A percentile compares a stretch with the other conserved stretches of the same genome.
phyloP scores from a whole-genome alignment of 306 rosid species.

The Cucurbita maxima region DNA sequence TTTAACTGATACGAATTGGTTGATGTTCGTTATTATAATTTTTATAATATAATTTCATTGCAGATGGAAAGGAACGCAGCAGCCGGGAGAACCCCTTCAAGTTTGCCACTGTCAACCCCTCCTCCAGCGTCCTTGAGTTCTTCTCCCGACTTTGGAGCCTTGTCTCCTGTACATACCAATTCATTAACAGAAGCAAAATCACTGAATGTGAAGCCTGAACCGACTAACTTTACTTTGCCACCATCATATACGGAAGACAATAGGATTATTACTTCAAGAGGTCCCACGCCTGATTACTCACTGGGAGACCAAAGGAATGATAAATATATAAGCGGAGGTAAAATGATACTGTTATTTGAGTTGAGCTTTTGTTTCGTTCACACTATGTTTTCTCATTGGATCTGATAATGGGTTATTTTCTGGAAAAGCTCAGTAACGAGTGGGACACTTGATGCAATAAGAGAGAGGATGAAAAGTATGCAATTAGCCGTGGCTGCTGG shows the following conservation, averaged over 20 bases:
- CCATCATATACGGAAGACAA: constrained; percentile 75
- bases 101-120: constrained; percentile 87
- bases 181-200: constrained; percentile 53
- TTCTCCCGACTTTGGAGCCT: constrained; percentile 81
- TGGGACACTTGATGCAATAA: constrained; percentile 90
- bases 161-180: constrained; percentile 77
- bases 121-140: constrained; percentile 76
- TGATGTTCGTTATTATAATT: not conserved
- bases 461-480: constrained; percentile 97
- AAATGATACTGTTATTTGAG: not conserved
- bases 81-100: constrained; percentile 95
- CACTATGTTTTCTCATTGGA: not conserved
- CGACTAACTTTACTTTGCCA: constrained; percentile 59
- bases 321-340: constrained; percentile 80
- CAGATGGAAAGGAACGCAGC: constrained; percentile 99
- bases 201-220: constrained; percentile 56
- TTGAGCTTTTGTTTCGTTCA: not conserved
- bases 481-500: constrained; percentile 78
- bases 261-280: constrained; percentile 50
- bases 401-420: constrained; percentile 8
- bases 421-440: constrained; percentile 44
- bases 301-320: constrained; percentile 65
- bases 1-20: not conserved
- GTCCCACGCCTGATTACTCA: constrained; percentile 44
- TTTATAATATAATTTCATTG: constrained; percentile 11